Evolutionary conservation across 352 stramenopile genomes (phyloP), one percentile per base, ranked within the genome.

Genomic region (Phytophthora meadii): DNA sequence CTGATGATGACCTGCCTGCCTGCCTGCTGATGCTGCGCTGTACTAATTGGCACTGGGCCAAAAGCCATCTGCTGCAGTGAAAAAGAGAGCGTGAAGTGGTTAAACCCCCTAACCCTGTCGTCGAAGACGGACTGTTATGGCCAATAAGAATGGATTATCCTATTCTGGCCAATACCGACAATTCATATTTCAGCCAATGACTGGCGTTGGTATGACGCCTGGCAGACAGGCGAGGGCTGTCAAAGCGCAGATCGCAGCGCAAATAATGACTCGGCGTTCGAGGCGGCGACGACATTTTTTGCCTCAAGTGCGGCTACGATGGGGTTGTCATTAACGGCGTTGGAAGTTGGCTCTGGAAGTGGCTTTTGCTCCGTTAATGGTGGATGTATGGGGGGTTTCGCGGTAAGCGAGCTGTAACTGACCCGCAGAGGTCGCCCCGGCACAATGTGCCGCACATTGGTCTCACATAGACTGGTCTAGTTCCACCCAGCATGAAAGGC

Each of bases 51-150:
- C 54, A 65, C 42, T 55, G 4, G 28, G 24, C 22, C 54, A 65
- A 65, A 57, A 68, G 52, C 50, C 59, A 60, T 61, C 27, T 56
- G 49, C 42, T 12, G 14, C 19, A 51, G 54, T 65, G 54, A 65
- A 70, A 71, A 45, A 71, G 42, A 71, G 55, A 14, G 39, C 41
- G 32, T 22, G 58, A 37, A 45, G 17, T 6, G 30, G 17, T 61
- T 27, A 24, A 44, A 27, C 4, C 17, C 28, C 57, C 57, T 59
- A 72, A 1, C 64, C 63, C 63, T 67, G 54, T 65, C 39, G 56
- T 57, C 28, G 25, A 34, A 1, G n/a, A 24, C n/a, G 34, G 27
- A 1, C 27, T 30, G 27, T 52, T 58, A 10, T 37, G 40, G 11
- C 47, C 47, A 52, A 52, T 64, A 14, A 56, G 9, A 17, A 42